Evolutionary conservation across 306 rosid genomes (phyloP), one percentile per base, ranked within the genome.

Genomic region (Acacia acuminata): DNA sequence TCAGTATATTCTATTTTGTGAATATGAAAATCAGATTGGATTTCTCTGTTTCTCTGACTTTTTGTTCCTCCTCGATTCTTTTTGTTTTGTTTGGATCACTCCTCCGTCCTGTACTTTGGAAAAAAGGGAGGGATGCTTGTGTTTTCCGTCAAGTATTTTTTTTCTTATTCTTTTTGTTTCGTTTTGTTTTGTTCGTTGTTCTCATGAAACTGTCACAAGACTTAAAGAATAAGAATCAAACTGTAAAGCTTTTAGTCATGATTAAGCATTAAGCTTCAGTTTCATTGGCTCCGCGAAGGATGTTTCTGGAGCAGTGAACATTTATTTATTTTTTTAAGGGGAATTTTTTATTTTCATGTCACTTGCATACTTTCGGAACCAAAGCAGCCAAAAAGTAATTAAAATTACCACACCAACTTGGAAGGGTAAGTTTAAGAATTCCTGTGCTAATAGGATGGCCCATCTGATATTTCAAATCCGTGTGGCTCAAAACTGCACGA

Each of bases 1-100:
- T 65, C 7, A 51, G 5, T 51, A 51, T 14, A 48, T 48, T 2
- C 15, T 15, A 34, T 61, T 71, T 63, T 34, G 77, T 79, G 74
- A 86, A 43, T 83, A 76, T 65, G 45, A 63, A 65, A 71, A 17
- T 55, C 75, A 61, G 27, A 77, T 30, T 76, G 60, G 45, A 44
- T 38, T 45, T 60, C 25, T 56, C 16, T 51, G 68, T 24, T 60
- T 30, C 27, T 22, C 65, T 30, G 19, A 25, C 16, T n/a, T 42
- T 30, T 65, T 32, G 32, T 12, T n/a, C 17, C 42, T 47, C 32
- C 45, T 32, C 36, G 17, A 14, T 81, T 14, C 77, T 7, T 40
- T 66, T 43, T 50, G 2, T 47, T 42, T 69, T 60, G 32, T 38
- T 68, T 38, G 27, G 7, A 36, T 20, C 47, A 36, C 66, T 60